Percentiles rank a stretch among this genome's conserved stretches.
Conservation (phyloP, 305 asterid species). For the Withania somnifera region DNA sequence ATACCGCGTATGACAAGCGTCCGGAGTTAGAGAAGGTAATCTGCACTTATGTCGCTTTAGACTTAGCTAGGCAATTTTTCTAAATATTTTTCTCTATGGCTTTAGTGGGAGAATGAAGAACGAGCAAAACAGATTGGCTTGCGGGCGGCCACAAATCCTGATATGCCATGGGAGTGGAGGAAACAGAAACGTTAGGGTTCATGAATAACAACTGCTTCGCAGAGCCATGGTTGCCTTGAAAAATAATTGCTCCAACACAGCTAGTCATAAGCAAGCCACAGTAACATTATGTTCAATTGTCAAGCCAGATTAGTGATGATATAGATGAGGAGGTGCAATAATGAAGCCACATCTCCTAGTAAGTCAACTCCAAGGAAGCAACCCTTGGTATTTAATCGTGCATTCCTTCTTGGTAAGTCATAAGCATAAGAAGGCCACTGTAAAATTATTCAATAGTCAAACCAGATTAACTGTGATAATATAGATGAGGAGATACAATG, state of each 20-base stretch:
- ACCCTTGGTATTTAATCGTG: neutral
- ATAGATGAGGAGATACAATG: too few relatives aligned
- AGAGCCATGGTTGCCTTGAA: neutral
- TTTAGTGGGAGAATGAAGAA: slow-evolving; percentile 82
- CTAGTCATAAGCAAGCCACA: neutral
- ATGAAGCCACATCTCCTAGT: neutral
- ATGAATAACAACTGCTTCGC: neutral
- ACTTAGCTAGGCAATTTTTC: neutral
- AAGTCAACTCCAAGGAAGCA: neutral
- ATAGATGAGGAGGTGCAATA: neutral
- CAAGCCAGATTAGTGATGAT: neutral
- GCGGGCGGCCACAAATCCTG: slow-evolving; percentile 69
- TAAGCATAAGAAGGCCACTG: too few relatives aligned
- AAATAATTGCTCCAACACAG: neutral
- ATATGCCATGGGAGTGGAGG: slow-evolving; percentile 99
- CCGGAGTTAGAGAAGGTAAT: slow-evolving; percentile 62
- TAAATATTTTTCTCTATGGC: neutral
- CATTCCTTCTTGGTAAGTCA: neutral
- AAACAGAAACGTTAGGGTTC: slow-evolving; percentile 55
- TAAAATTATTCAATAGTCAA: too few relatives aligned
- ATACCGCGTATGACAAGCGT: slow-evolving; percentile 66
- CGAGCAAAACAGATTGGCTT: slow-evolving; percentile 60
- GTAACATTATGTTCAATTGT: neutral
- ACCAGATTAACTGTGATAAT: too few relatives aligned
- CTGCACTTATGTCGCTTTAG: neutral